These are phyloP conservation scores for Lentinula lateritia DNA, from an alignment of 768 basidiomycete species.

Conservation along the genomic window DNA sequence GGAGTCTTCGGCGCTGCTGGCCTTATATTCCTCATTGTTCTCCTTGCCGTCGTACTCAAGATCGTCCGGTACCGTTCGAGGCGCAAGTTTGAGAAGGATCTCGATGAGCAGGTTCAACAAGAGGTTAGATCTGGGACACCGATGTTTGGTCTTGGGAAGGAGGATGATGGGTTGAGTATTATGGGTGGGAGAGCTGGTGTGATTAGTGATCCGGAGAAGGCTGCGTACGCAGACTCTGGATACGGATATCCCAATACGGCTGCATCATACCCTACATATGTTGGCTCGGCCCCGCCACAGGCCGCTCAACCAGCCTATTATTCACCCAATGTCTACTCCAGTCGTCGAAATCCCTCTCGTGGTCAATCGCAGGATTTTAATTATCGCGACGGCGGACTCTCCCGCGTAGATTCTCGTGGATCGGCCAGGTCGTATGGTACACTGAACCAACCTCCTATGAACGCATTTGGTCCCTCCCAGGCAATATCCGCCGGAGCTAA, in stretches of 20 bases:
- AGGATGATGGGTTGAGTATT: background rate
- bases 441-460: background rate
- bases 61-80: slow-evolving; percentile 1
- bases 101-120: background rate
- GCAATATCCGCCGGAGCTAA: background rate
- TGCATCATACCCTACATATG: background rate
- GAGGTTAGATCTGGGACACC: slow-evolving; percentile 1
- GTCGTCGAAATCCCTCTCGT: background rate
- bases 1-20: background rate
- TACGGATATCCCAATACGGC: background rate
- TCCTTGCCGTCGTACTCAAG: background rate
- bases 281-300: background rate
- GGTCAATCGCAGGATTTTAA: background rate
- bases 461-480: background rate
- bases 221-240: background rate
- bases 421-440: background rate
- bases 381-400: background rate
- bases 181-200: background rate
- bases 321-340: background rate
- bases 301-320: background rate
- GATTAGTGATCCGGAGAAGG: background rate
- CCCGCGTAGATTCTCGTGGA: background rate
- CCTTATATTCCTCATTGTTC: background rate
- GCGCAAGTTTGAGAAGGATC: background rate
- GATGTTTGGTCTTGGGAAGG: slow-evolving; percentile 1